A percentile compares a stretch with the other conserved stretches of the same genome.
phyloP scores from a whole-genome alignment of 371 early-diverging fungal genomes.

The Funneliformis caledonium region DNA sequence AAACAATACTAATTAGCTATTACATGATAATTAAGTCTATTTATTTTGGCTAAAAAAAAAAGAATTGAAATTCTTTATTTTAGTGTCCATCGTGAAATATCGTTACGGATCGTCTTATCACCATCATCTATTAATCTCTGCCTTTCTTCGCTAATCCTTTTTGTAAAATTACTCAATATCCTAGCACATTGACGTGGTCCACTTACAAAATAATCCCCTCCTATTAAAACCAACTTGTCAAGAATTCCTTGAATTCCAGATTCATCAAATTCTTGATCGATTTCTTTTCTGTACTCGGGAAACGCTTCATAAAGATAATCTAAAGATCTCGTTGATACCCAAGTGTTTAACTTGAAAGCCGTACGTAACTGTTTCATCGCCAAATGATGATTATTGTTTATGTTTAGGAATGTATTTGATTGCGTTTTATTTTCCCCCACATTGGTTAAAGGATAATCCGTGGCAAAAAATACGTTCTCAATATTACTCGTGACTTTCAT shows the following conservation, averaged over 20 bases:
- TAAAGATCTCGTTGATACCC: neutral
- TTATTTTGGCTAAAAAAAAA: no score
- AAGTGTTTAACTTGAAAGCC: slow-evolving; percentile 11
- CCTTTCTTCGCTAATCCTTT: no score
- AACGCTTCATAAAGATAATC: neutral
- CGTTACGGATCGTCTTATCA: no score
- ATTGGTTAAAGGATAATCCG: slow-evolving; percentile 34
- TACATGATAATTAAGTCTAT: no score
- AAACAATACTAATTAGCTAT: no score
- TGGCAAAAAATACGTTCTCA: slow-evolving; percentile 40
- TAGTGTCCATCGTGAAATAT: no score
- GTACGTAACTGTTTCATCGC: slow-evolving; percentile 32
- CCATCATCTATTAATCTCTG: no score
- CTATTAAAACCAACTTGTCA: slow-evolving; percentile 38
- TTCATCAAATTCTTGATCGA: neutral
- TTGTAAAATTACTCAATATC: no score
- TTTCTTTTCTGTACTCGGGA: neutral
- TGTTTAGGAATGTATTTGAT: neutral
- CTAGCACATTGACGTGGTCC: no score
- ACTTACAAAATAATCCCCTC: slow-evolving; percentile 31
- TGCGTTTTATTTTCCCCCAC: neutral
- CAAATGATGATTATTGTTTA: slow-evolving; percentile 11
- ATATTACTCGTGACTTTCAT: neutral
- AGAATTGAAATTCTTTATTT: no score
- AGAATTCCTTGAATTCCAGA: slow-evolving; percentile 38